A percentile compares a stretch with the other conserved stretches of the same genome.
Conservation (phyloP, 2,329 filamentous ascomycete genomes). For the Diaporthe citrichinensis region DNA sequence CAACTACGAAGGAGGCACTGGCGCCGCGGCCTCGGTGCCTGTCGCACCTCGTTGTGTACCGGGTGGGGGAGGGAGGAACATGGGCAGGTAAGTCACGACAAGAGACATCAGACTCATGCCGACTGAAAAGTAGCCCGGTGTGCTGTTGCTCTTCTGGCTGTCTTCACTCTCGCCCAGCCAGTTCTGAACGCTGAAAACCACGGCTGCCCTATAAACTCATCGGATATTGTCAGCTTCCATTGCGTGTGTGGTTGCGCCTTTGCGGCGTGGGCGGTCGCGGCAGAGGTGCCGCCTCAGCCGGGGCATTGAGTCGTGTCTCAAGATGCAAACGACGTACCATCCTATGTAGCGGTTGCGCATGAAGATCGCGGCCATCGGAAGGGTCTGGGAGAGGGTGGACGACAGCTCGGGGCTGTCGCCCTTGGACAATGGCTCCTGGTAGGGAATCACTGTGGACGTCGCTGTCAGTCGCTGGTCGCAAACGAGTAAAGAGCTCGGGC, state of each 20-base stretch:
- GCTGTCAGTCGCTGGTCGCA: constrained; percentile 25
- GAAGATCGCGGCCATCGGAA: constrained; percentile 97
- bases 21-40: constrained; percentile 49
- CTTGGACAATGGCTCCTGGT: constrained; percentile 80
- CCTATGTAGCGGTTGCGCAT: constrained; percentile 87
- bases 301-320: neutral
- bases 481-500: neutral
- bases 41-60: constrained; percentile 45
- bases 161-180: constrained; percentile 84
- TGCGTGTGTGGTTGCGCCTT: neutral
- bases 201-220: constrained; percentile 70
- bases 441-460: constrained; percentile 80
- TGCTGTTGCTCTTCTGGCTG: constrained; percentile 72
- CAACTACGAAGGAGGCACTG: constrained; percentile 45
- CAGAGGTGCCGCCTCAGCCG: neutral
- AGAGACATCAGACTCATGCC: constrained; percentile 55
- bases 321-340: constrained; percentile 62
- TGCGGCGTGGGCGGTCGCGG: neutral
- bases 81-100: constrained; percentile 53
- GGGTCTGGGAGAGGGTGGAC: constrained; percentile 79
- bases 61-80: constrained; percentile 52
- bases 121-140: constrained; percentile 68
- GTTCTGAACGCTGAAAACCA: constrained; percentile 80
- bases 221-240: constrained; percentile 3
- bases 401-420: constrained; percentile 77